Conservation (phyloP, 257 asterid genomes). For the Coffea canephora region DNA sequence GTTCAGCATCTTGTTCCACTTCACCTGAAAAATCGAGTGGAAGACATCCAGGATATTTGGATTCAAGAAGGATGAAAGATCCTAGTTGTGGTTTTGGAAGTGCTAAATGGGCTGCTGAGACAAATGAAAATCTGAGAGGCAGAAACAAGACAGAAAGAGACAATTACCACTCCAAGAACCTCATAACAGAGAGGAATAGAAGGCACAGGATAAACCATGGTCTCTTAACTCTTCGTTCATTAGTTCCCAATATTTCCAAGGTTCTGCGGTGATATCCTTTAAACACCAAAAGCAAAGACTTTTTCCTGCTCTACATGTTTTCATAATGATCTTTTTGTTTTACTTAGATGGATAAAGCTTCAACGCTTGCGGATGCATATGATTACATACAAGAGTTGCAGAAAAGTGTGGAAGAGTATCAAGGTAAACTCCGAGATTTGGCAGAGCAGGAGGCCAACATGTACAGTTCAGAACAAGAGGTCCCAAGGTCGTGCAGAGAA, state of each 20-base stretch:
- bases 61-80: conserved; percentile 24
- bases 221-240: conserved; percentile 61
- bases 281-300: not conserved
- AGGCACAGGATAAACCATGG: conserved; percentile 74
- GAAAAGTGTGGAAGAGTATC: conserved; percentile 27
- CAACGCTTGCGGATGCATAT: conserved; percentile 66
- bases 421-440: conserved; percentile 41
- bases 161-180: conserved; percentile 72
- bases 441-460: conserved; percentile 31
- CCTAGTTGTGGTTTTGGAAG: conserved; percentile 15
- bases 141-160: conserved; percentile 40
- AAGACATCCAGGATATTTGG: conserved; percentile 20
- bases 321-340: not conserved
- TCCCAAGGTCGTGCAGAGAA: conserved; percentile 18
- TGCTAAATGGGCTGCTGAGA: conserved; percentile 10
- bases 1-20: conserved; percentile 18
- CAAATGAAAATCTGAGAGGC: conserved; percentile 5
- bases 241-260: conserved; percentile 87
- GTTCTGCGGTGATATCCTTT: conserved; percentile 25
- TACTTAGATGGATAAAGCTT: conserved; percentile 63
- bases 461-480: conserved; percentile 19
- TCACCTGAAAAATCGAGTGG: conserved; percentile 34
- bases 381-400: conserved; percentile 60
- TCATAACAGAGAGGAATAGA: conserved; percentile 71
- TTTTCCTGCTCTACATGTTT: not conserved